Evolutionary conservation across 495 filamentous ascomycete genomes (phyloP).

Genomic region (Penicillium roqueforti): DNA sequence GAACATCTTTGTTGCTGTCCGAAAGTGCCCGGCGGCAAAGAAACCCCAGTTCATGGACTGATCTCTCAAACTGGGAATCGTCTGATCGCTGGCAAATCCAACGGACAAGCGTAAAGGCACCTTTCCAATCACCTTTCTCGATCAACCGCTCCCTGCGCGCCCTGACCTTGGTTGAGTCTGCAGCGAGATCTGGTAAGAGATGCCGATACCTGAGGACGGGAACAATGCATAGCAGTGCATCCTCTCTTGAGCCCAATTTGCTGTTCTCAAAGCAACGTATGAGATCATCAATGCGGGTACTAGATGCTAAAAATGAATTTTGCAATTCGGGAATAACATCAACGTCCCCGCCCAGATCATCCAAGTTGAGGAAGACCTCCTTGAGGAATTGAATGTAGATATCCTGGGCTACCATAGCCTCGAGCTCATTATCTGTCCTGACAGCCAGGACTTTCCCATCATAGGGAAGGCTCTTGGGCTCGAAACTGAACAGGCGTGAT

Average conservation of each 20-base stretch:
- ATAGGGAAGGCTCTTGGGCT: slow-evolving; percentile 1
- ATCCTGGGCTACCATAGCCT: slow-evolving; percentile 37
- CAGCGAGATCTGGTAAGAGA: slow-evolving; percentile 28
- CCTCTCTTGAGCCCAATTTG: slow-evolving; percentile 31
- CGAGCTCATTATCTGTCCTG: slow-evolving; percentile 21
- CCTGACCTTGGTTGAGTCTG: slow-evolving; percentile 16
- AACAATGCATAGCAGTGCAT: slow-evolving; percentile 36
- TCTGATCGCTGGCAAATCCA: slow-evolving; percentile 33
- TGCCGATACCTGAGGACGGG: slow-evolving; percentile 19
- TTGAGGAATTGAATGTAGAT: slow-evolving; percentile 35
- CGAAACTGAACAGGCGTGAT: slow-evolving; percentile 23
- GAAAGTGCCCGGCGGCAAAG: slow-evolving; percentile 30
- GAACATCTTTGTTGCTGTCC: slow-evolving; percentile 3
- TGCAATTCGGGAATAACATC: slow-evolving; percentile 17
- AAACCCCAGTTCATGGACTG: slow-evolving; percentile 27
- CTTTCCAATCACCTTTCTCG: slow-evolving; percentile 18
- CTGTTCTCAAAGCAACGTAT: slow-evolving; percentile 22
- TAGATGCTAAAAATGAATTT: slow-evolving; percentile 16
- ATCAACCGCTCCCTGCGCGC: slow-evolving; percentile 13
- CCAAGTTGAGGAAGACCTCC: slow-evolving; percentile 7
- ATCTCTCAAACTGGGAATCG: slow-evolving; percentile 23
- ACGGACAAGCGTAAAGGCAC: slow-evolving; percentile 17
- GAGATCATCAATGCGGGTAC: slow-evolving; percentile 24
- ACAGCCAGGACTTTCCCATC: slow-evolving; percentile 25
- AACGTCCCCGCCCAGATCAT: slow-evolving; percentile 18